These are phyloP conservation scores for Ceratobasidium sp. DNA, from an alignment of 1,284 basidiomycete species.

Conservation along the genomic window DNA sequence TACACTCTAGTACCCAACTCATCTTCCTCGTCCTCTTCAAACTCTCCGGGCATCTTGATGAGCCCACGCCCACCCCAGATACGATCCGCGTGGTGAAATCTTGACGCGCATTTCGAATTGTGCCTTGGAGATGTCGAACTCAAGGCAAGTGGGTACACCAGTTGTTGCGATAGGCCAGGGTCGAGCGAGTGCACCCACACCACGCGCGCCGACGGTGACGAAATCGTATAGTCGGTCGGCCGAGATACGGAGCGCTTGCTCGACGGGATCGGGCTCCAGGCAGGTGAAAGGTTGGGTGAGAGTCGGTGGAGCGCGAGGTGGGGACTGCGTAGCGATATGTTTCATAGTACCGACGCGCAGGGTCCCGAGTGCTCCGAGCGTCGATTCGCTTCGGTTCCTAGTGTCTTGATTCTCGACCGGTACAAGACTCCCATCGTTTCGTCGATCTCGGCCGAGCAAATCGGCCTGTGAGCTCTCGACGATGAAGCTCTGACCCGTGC, in stretches of 20 bases:
- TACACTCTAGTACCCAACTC: conserved; percentile 85
- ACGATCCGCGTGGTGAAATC: conserved; percentile 69
- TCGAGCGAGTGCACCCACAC: conserved; percentile 83
- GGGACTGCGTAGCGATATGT: conserved; percentile 46
- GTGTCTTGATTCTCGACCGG: conserved; percentile 39
- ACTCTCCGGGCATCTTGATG: conserved; percentile 9
- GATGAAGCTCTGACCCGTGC: conserved; percentile 45
- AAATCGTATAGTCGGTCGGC: conserved; percentile 69
- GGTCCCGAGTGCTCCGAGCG: conserved; percentile 23
- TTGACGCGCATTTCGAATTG: conserved; percentile 75
- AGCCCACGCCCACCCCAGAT: conserved; percentile 53
- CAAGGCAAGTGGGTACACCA: conserved; percentile 74
- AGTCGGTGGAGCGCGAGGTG: conserved; percentile 7
- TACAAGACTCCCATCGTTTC: conserved; percentile 50
- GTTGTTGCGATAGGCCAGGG: conserved; percentile 85
- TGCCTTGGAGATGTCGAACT: conserved; percentile 83
- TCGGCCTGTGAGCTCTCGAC: conserved; percentile 50
- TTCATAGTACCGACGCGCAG: conserved; percentile 58
- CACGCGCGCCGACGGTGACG: conserved; percentile 85
- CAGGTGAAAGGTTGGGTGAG: not conserved
- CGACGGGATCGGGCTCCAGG: conserved; percentile 14
- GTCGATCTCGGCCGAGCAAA: conserved; percentile 56
- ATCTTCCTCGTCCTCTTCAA: conserved; percentile 51
- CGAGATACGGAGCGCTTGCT: conserved; percentile 5
- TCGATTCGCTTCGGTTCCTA: conserved; percentile 36